Conservation (phyloP, 1,284 basidiomycete species). For the Rhodotorula sp. region DNA sequence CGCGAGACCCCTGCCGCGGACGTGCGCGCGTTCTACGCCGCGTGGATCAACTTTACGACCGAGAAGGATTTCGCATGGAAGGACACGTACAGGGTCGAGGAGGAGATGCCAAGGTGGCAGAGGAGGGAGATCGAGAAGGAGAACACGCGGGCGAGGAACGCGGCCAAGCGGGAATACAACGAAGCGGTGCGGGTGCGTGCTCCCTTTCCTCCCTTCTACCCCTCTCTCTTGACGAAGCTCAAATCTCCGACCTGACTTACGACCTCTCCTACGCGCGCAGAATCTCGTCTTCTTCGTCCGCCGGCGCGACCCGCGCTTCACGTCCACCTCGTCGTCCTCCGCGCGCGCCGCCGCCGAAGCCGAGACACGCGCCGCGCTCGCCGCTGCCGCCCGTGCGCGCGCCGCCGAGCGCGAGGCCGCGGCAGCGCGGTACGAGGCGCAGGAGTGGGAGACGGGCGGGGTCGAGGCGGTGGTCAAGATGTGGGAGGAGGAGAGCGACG, state of each 20-base stretch:
- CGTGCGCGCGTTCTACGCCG: constrained; percentile 69
- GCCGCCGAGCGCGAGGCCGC: constrained; percentile 46
- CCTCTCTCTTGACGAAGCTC: background rate
- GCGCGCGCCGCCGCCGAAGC: constrained; percentile 31
- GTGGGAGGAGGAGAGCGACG: constrained; percentile 60
- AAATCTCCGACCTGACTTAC: background rate
- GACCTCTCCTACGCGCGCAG: constrained; percentile 52
- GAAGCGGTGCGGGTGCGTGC: constrained; percentile 76
- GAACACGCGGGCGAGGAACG: constrained; percentile 80
- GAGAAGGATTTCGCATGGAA: constrained; percentile 88
- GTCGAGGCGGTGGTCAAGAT: constrained; percentile 44
- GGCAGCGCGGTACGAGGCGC: constrained; percentile 46
- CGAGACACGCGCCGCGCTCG: constrained; percentile 44
- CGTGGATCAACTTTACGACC: constrained; percentile 85
- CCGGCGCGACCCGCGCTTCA: constrained; percentile 88
- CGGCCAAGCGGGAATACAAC: constrained; percentile 74
- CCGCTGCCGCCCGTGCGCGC: constrained; percentile 41
- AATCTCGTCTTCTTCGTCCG: constrained; percentile 82
- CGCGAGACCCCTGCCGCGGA: constrained; percentile 51
- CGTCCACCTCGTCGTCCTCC: constrained; percentile 30
- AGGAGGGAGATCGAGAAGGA: constrained; percentile 95
- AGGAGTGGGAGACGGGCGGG: constrained; percentile 56
- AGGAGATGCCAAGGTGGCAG: constrained; percentile 83
- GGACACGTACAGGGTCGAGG: constrained; percentile 77
- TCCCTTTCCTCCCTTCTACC: background rate